Evolutionary conservation across 768 basidiomycete genomes (phyloP), one percentile per base, ranked within the genome.

Genomic region (Cystobasidium onofrii): DNA sequence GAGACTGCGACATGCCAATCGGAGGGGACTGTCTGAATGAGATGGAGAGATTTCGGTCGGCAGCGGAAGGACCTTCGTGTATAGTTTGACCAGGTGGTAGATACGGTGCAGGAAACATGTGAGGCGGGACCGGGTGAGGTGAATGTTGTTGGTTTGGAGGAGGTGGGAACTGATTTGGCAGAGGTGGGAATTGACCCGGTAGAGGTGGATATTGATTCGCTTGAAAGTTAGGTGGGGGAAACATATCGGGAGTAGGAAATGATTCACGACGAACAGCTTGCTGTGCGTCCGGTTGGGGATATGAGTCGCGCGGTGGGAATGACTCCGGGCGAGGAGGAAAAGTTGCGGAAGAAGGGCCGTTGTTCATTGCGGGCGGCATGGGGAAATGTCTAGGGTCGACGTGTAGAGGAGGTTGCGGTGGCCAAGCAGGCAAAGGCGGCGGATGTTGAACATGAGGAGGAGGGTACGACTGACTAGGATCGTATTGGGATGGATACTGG

Each of bases 401-500:
- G 9, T 34, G 29, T 17, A 34, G 17, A 29, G 57, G 57, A 29
- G 57, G 57, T 34, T 60, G 57, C 57, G 57, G 57, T 29, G 57
- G 57, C 57, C 57, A 60, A 6, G 57, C 57, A 60, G 57, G 57
- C 27, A 34, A 23, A 7, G 73, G 71, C 54, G 73, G 54, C 31
- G 23, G 65, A 23, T 33, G 65, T 17, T 67, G 41, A n/a, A 60
- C 13, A 55, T 60, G 54, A 9, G 34, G 29, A 4, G 31, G 63
- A 3, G 6, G 43, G 34, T 55, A n/a, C 18, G 10, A n/a, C 27
- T 64, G 63, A 39, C 18, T 25, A 34, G 63, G 63, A 23, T 64
- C 31, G 36, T 34, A 34, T 41, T 39, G 36, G 36, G 63, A 34
- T 29, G 12, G 63, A 64, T 44, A 31, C 29, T 39, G 52, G 7